These are phyloP conservation scores for Thalassiosira livingstoniorum DNA, from an alignment of 352 stramenopile species.

Conservation along the genomic window DNA sequence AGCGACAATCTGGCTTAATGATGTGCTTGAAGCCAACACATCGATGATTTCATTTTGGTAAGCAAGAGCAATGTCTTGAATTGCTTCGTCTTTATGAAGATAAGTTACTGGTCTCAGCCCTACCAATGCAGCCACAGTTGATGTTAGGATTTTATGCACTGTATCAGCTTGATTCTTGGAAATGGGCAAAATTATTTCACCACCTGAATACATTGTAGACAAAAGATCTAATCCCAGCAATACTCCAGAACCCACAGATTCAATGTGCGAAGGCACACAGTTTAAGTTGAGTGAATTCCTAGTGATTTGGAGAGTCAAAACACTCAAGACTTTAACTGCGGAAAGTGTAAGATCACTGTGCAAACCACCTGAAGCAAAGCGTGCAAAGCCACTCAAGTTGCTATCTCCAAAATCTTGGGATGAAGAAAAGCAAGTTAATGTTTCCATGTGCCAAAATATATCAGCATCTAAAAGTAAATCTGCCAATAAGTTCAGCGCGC, in stretches of 20 bases:
- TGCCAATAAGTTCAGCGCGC: slow-evolving; percentile 43
- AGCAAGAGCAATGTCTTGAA: slow-evolving; percentile 34
- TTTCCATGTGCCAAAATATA: slow-evolving; percentile 36
- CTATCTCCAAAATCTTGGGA: slow-evolving; percentile 3
- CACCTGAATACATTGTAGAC: slow-evolving; percentile 35
- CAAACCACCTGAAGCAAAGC: slow-evolving; percentile 28
- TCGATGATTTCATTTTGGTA: slow-evolving; percentile 63
- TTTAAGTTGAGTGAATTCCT: slow-evolving; percentile 42
- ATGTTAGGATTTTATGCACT: slow-evolving; percentile 37
- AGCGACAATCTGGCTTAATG: slow-evolving; percentile 62
- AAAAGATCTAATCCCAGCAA: slow-evolving; percentile 45
- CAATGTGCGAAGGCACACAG: slow-evolving; percentile 19
- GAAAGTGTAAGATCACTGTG: slow-evolving; percentile 37
- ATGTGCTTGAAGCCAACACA: slow-evolving; percentile 56
- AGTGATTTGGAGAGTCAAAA: slow-evolving; percentile 33
- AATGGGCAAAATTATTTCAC: slow-evolving; percentile 31
- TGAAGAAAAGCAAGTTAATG: slow-evolving; percentile 30
- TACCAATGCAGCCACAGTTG: slow-evolving; percentile 42
- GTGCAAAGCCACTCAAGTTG: slow-evolving; percentile 22
- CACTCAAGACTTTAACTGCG: slow-evolving; percentile 39
- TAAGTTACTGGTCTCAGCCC: slow-evolving; percentile 55
- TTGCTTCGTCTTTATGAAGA: slow-evolving; percentile 48
- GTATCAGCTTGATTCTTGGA: slow-evolving; percentile 34
- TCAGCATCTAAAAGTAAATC: slow-evolving; percentile 42
- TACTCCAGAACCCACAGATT: slow-evolving; percentile 41